phyloP scores from a whole-genome alignment of 257 asterid species.

The Thymus quinquecostatus region DNA sequence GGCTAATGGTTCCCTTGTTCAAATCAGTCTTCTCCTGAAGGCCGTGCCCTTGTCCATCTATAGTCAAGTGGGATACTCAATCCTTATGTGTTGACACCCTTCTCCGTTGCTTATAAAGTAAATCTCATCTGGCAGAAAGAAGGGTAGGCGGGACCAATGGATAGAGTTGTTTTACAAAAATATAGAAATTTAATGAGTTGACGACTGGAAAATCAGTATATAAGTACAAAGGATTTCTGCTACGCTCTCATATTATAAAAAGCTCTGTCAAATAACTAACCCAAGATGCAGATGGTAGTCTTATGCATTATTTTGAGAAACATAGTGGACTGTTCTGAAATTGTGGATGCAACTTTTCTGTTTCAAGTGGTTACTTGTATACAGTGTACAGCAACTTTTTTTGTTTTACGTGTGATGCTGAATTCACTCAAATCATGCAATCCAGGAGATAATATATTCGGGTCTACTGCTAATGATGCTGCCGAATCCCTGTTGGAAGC shows the following conservation, averaged over 20 bases:
- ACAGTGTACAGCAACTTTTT: background rate
- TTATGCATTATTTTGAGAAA: background rate
- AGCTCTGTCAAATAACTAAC: background rate
- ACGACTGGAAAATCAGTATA: background rate
- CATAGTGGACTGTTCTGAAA: background rate
- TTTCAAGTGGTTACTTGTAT: background rate
- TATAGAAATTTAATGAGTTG: background rate
- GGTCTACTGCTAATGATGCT: constrained; percentile 82
- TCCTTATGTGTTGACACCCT: background rate
- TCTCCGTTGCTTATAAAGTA: background rate
- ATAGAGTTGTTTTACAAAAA: background rate
- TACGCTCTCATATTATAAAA: background rate
- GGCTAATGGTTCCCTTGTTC: background rate
- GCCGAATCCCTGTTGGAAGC: constrained; percentile 86
- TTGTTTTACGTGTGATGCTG: background rate
- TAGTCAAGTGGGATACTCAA: background rate
- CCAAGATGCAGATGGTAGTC: background rate
- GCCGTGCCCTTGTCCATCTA: background rate
- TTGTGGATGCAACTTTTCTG: background rate
- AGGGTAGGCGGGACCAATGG: background rate
- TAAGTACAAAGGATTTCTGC: background rate
- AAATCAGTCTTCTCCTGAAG: background rate
- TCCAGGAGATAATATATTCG: constrained; percentile 94
- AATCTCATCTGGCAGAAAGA: background rate
- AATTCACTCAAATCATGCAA: background rate